These are phyloP conservation scores for Daldinia concentrica DNA, from an alignment of 495 filamentous ascomycete genomes.

Conservation along the genomic window DNA sequence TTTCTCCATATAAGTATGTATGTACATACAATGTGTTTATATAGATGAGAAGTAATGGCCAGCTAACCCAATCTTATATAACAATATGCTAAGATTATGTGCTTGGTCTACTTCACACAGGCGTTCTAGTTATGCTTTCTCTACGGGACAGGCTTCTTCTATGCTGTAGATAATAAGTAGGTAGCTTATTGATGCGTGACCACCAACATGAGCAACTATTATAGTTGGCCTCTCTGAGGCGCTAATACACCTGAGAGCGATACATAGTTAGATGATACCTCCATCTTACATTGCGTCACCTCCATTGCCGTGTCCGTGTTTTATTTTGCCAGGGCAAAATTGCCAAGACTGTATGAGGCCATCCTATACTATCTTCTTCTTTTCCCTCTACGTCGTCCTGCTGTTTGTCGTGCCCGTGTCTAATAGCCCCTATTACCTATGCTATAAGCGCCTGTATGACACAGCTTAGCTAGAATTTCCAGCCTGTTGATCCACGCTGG, in stretches of 20 bases:
- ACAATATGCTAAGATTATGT: neutral
- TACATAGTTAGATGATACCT: neutral
- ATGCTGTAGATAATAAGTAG: neutral
- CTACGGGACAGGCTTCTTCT: neutral
- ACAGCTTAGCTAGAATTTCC: neutral
- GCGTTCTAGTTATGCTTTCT: neutral
- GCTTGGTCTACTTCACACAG: neutral
- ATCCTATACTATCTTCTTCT: neutral
- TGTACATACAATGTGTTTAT: too few species aligned
- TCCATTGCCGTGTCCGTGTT: neutral
- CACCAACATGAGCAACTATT: neutral
- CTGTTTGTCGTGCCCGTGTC: neutral
- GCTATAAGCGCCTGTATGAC: neutral
- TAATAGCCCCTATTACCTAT: neutral
- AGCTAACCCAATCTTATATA: neutral
- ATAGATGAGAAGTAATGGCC: too few species aligned
- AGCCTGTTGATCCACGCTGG: neutral
- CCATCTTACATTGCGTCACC: neutral
- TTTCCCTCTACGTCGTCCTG: neutral
- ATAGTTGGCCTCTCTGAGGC: neutral
- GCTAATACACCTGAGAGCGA: neutral
- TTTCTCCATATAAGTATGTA: too few species aligned
- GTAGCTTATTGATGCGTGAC: neutral
- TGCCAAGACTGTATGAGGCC: neutral
- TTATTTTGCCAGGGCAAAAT: neutral